A percentile compares a stretch with the other conserved stretches of the same genome.
These are phyloP conservation scores for Allantophomopsis lycopodina DNA, from an alignment of 2,329 filamentous ascomycete genomes.

Conservation along the genomic window DNA sequence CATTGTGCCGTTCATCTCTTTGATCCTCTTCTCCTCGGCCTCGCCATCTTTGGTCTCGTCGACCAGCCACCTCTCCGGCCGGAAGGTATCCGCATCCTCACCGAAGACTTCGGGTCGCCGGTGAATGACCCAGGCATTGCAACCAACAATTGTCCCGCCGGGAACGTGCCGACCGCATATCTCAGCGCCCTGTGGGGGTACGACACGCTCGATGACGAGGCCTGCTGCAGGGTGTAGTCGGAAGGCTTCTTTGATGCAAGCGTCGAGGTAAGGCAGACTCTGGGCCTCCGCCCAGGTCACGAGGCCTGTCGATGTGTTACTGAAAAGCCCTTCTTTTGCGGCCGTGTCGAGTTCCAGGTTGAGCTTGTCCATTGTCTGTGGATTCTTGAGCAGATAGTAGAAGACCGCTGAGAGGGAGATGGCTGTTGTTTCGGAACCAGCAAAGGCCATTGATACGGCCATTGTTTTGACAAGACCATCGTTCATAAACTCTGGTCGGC, in stretches of 20 bases:
- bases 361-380: conserved; percentile 36
- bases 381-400: conserved; percentile 58
- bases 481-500: conserved; percentile 58
- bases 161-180: conserved; percentile 49
- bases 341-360: conserved; percentile 49
- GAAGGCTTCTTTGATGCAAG: conserved; percentile 66
- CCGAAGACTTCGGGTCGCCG: conserved; percentile 55
- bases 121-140: conserved; percentile 64
- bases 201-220: conserved; percentile 59
- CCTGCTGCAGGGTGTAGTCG: conserved; percentile 63
- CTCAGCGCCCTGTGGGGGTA: conserved; percentile 48
- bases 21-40: conserved; percentile 36
- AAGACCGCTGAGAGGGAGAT: conserved; percentile 61
- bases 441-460: conserved; percentile 59
- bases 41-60: conserved; percentile 23
- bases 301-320: conserved; percentile 37
- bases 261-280: conserved; percentile 62
- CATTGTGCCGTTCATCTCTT: conserved; percentile 57
- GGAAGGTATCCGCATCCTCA: conserved; percentile 46
- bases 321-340: conserved; percentile 33
- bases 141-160: conserved; percentile 62
- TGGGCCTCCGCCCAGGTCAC: conserved; percentile 60
- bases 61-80: conserved; percentile 54
- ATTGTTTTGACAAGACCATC: conserved; percentile 57
- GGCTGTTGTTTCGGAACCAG: conserved; percentile 68